Base-by-base conservation (phyloP, 208 protist species). In the Trichomonas gallinae region DNA sequence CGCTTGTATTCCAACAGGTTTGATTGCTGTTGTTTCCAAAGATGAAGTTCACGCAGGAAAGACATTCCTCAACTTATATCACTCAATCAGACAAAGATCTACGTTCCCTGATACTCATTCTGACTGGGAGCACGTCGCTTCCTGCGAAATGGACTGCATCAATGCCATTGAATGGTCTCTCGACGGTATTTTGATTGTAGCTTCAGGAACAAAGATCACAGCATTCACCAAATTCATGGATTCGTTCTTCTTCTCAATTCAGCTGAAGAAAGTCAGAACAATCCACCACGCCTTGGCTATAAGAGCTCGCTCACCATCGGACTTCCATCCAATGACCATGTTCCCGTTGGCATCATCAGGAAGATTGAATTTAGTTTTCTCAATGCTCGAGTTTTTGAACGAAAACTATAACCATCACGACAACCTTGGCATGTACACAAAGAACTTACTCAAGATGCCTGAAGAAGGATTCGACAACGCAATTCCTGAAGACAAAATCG, bases 191-290 rank as follows among this genome's bases (percentile, higher is more conserved):
- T 93, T 93, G n/a, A 38, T 48, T 38, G 42, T 48, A 58, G 11
- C 87, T 15, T 34, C 26, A 26, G 45, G 46, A 17, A 51, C 11
- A 34, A 23, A 93, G 8, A 93, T 93, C 38, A 34, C 13, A 21
- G 40, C 87, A 38, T 93, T 93, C 17, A 93, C 87, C 6, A 93
- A 93, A 38, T 93, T 42, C 87, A 93, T 93, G 87, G 87, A 93
- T 93, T 48, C 87, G 10, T 93, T 38, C 44, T 93, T 93, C 44
- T 51, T 38, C n/a, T 17, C 13, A 0, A 23, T 38, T 34, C 40
- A 13, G 10, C 6, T n/a, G 45, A 93, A 44, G 44, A 40, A 48
- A 38, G 44, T 72, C 58, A 72, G 40, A 93, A 93, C 87, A 48
- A 38, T 93, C 51, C 87, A 93, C 46, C 17, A 93, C 46, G n/a